Conservation (phyloP, 768 basidiomycete species). For the Russula ochroleuca region DNA sequence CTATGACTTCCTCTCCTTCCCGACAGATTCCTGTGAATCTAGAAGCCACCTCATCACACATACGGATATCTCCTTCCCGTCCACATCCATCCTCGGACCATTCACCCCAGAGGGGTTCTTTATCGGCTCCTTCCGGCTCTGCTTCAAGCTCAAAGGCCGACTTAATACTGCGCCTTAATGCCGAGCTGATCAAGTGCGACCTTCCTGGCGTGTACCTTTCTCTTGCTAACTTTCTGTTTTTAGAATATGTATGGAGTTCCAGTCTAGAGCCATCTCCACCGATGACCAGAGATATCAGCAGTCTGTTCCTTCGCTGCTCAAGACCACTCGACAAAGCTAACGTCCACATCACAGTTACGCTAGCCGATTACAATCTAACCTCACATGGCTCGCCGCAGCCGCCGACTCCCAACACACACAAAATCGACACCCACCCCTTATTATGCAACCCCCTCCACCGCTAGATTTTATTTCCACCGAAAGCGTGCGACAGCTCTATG, state of each 20-base stretch:
- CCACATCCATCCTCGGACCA: conserved; percentile 29
- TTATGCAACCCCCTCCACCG: conserved; percentile 51
- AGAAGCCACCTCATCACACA: conserved; percentile 17
- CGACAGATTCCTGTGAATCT: conserved; percentile 11
- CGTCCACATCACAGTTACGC: conserved; percentile 46
- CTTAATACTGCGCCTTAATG: conserved; percentile 61
- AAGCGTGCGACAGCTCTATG: conserved; percentile 61
- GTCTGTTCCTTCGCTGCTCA: conserved; percentile 40
- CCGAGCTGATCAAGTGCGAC: conserved; percentile 62
- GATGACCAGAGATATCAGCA: conserved; percentile 52
- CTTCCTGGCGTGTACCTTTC: neutral
- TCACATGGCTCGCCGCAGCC: conserved; percentile 65
- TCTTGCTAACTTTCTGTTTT: conserved; percentile 2
- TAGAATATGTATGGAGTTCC: conserved; percentile 62
- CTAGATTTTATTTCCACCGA: conserved; percentile 51
- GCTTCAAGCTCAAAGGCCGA: conserved; percentile 48
- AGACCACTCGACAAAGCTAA: conserved; percentile 26
- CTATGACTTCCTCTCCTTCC: conserved; percentile 9
- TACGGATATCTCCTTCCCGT: conserved; percentile 30
- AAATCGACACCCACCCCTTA: conserved; percentile 43
- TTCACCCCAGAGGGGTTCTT: conserved; percentile 23
- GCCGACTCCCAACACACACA: conserved; percentile 45
- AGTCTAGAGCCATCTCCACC: conserved; percentile 45
- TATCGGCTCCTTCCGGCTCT: conserved; percentile 5
- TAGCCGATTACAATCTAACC: conserved; percentile 60